Evolutionary conservation across 139 green algal genomes (phyloP).

Genomic region (Pedinophyceae sp.): DNA sequence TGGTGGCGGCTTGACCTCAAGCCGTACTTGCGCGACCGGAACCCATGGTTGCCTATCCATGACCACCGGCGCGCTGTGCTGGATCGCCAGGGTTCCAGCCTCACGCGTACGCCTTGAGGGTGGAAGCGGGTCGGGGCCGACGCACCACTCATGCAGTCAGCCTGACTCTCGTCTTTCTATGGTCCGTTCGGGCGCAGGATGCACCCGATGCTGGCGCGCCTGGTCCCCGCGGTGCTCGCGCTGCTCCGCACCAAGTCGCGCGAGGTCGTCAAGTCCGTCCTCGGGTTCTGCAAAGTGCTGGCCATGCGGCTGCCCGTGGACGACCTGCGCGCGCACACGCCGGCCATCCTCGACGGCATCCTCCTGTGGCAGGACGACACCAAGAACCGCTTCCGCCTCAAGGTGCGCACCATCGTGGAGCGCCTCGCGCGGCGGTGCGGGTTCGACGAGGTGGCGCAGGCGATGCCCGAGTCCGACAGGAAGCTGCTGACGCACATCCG

Average conservation of each 20-base stretch:
- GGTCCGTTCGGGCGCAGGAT: too few species aligned
- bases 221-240: constrained; percentile 68
- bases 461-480: constrained; percentile 51
- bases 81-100: too few species aligned
- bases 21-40: too few species aligned
- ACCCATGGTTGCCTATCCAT: too few species aligned
- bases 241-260: constrained; percentile 67
- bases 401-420: constrained; percentile 82
- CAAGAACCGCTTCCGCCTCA: constrained; percentile 93
- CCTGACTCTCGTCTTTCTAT: too few species aligned
- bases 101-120: too few species aligned
- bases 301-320: constrained; percentile 57
- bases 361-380: constrained; percentile 79
- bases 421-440: constrained; percentile 65
- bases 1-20: too few species aligned
- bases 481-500: constrained; percentile 79
- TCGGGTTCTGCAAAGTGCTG: constrained; percentile 88
- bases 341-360: constrained; percentile 64
- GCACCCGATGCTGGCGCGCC: constrained; percentile 24
- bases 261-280: constrained; percentile 79
- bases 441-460: constrained; percentile 55
- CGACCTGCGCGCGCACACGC: constrained; percentile 45
- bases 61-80: too few species aligned
- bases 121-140: too few species aligned
- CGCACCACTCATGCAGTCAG: too few species aligned